Base-by-base conservation (phyloP, 306 rosid genomes). In the Glycine soja region DNA sequence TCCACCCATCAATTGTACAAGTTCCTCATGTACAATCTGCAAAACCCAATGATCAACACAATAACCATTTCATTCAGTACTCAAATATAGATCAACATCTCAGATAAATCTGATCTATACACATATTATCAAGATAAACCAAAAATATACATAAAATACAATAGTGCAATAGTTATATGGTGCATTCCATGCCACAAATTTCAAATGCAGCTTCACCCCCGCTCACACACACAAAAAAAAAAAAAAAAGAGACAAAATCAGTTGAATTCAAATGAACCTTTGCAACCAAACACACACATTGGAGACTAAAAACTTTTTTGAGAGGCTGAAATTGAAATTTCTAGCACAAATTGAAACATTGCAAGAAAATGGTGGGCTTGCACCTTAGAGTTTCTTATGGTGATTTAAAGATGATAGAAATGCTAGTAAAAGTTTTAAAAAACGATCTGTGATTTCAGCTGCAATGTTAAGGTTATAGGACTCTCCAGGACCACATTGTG, bases 1-100 rank as follows among this genome's bases (percentile, higher is more conserved):
- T 77, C 97, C 99, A 34, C 99, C 99, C 99, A 95, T 95, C 89
- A 95, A 82, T 85, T 91, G 86, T 83, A 95, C 96, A 70, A 95
- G 94, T 88, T 95, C 99, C 70, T 92, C 99, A 82, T 86, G 85
- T 46, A 91, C 99, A 88, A 93, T 92, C 99, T 95, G 91, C 82
- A 90, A 80, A 82, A 87, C 74, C 74, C 65, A 77, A 18, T 13
- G 74, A 47, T 47, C 50, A 72, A 47, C 34, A 67, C 50, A 69
- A 56, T 16, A 67, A 65, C 47, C 83, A 74, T 72, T 45, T 57
- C 12, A 72, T 69, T 80, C 78, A 57, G 62, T n/a, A 56, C 62
- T 73, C 10, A 57, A 53, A 85, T 30, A 56, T 15, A 50, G 48
- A 65, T 42, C 59, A 74, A 50, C 52, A 74, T 74, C 64, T 50